Evolutionary conservation across 148 eudicot genomes (phyloP), one percentile per base, ranked within the genome.

Genomic region (Hydrangea macrophylla): DNA sequence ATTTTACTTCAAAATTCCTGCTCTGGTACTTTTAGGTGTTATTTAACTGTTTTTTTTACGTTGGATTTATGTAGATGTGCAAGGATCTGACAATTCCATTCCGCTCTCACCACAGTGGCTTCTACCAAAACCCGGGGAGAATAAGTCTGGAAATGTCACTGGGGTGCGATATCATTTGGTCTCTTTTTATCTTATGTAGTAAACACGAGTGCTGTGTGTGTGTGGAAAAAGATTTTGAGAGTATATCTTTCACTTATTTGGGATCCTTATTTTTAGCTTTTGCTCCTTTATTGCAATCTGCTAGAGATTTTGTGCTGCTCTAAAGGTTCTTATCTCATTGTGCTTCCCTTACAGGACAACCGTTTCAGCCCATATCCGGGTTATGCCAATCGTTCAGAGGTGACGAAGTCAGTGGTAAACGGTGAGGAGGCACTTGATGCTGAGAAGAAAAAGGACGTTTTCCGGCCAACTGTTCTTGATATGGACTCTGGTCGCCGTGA

Each of bases 91-190:
- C 75, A 83, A 67, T 85, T 45, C 86, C 6, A 79, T 94, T 59
- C 97, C 98, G 24, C 96, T 94, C 75, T 90, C 98, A 65, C 98
- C 98, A 59, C 97, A 90, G 73, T 94, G 98, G 97, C 96, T 85
- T 76, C 86, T 79, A 32, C 86, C 96, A 26, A 94, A 90, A 80
- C 83, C 85, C 7, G 98, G 90, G 76, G 97, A 88, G 71, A 82
- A 75, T 55, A 94, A 90, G 85, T 36, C 82, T 81, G 98, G 85
- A 76, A 61, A 67, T 67, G 53, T 73, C 44, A 50, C 79, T 69
- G 96, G 82, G 96, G 96, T 92, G 57, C 54, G 97, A 80, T 61
- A 42, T 61, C 3, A 45, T 20, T 69, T 59, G 20, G 22, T 68
- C 26, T 5, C 24, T 24, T 35, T 8, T 35, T 8, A 4, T 35